Evolutionary conservation across 2,329 filamentous ascomycete genomes (phyloP).

Genomic region (Metarhizium humberi): DNA sequence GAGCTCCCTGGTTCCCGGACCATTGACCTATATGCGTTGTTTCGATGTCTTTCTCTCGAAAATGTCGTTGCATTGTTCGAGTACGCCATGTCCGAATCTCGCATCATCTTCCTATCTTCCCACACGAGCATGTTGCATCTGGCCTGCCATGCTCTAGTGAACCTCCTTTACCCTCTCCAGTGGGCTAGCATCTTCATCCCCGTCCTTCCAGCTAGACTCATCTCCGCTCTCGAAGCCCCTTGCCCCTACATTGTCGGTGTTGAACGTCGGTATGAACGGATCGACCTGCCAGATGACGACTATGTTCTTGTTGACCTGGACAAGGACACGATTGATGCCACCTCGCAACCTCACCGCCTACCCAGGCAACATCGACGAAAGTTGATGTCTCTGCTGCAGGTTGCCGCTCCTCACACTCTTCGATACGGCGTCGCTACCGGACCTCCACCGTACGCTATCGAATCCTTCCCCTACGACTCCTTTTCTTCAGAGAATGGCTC

Average conservation of each 20-base stretch:
- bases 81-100: conserved; percentile 84
- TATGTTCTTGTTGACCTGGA: conserved; percentile 94
- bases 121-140: conserved; percentile 95
- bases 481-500: conserved; percentile 81
- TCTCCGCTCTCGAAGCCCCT: conserved; percentile 87
- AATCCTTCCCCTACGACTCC: conserved; percentile 83
- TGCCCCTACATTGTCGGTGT: conserved; percentile 97
- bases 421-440: conserved; percentile 81
- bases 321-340: conserved; percentile 80
- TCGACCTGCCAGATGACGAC: conserved; percentile 86
- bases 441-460: conserved; percentile 84
- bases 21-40: conserved; percentile 86
- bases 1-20: conserved; percentile 88
- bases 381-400: conserved; percentile 75
- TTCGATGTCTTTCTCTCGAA: conserved; percentile 78
- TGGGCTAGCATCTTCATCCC: conserved; percentile 96
- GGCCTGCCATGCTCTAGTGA: conserved; percentile 77
- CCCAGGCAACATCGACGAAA: conserved; percentile 87
- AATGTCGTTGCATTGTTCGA: conserved; percentile 92
- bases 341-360: conserved; percentile 64
- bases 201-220: conserved; percentile 73
- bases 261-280: conserved; percentile 79
- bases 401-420: conserved; percentile 82
- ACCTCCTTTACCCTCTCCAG: conserved; percentile 78
- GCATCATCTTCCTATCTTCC: conserved; percentile 92